Percentiles rank a stretch among this genome's conserved stretches.
phyloP scores from a whole-genome alignment of 352 stramenopile genomes.

The Phytophthora megakarya region DNA sequence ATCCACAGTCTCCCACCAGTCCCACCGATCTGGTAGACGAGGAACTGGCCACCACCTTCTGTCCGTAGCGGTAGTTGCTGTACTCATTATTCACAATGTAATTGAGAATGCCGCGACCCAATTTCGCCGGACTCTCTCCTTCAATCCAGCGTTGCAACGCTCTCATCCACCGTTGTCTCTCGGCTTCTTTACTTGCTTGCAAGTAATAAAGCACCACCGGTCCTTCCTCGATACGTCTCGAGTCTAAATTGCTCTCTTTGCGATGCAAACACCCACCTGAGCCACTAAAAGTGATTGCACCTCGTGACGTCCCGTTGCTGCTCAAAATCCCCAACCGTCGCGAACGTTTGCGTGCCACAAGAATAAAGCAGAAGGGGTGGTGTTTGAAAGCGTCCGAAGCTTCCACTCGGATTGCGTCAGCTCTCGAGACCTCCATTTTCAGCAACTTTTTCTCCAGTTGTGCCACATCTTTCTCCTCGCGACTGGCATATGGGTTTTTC shows the following conservation, averaged over 20 bases:
- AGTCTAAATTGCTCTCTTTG: constrained; percentile 65
- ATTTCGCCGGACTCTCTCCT: constrained; percentile 51
- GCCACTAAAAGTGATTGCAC: constrained; percentile 26
- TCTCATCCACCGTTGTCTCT: constrained; percentile 76
- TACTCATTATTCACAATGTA: constrained; percentile 84
- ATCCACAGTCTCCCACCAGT: constrained; percentile 25
- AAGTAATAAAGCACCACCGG: constrained; percentile 73
- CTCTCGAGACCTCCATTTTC: constrained; percentile 61
- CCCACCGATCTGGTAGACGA: constrained; percentile 27
- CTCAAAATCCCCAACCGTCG: constrained; percentile 32
- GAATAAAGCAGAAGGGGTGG: constrained; percentile 67
- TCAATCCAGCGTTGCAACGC: constrained; percentile 78
- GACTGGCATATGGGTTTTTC: constrained; percentile 57
- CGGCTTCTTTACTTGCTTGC: constrained; percentile 59
- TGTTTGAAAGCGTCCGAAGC: constrained; percentile 60
- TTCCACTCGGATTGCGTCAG: constrained; percentile 70
- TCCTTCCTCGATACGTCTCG: constrained; percentile 39
- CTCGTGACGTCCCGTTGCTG: constrained; percentile 7
- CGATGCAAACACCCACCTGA: constrained; percentile 53
- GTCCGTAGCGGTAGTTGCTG: constrained; percentile 62
- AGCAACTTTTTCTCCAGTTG: constrained; percentile 63
- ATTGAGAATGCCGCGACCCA: constrained; percentile 64
- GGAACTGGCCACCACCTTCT: constrained; percentile 47
- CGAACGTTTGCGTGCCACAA: constrained; percentile 61
- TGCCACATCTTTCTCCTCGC: constrained; percentile 47